Evolutionary conservation across 345 rosid species (phyloP).

Genomic region (Cardamine chenopodiifolia): DNA sequence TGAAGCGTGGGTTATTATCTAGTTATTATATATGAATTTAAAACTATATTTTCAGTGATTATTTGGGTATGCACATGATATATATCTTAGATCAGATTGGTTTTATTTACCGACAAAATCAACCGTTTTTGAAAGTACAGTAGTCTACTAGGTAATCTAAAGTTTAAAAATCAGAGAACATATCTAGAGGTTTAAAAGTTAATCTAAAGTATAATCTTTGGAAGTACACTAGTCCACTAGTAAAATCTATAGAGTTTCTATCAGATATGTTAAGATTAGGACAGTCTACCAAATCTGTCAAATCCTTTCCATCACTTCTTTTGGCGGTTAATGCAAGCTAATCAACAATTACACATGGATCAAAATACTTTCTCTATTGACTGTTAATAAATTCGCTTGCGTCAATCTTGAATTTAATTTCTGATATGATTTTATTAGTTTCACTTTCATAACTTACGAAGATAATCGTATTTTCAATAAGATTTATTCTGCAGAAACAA

Average conservation of each 20-base stretch:
- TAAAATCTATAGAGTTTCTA: not conserved
- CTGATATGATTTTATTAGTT: not conserved
- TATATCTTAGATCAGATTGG: constrained; percentile 24
- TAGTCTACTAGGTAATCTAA: constrained; percentile 13
- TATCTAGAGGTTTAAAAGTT: not conserved
- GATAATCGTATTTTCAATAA: not conserved
- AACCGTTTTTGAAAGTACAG: not conserved
- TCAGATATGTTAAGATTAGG: too few relatives aligned
- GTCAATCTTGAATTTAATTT: not conserved
- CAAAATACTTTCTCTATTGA: not conserved
- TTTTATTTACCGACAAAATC: not conserved
- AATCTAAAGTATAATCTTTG: not conserved
- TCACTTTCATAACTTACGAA: not conserved
- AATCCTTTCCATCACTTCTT: too few relatives aligned
- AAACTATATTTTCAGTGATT: constrained; percentile 8
- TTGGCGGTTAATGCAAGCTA: not conserved
- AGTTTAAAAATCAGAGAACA: not conserved
- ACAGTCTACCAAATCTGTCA: too few relatives aligned
- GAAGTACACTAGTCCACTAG: not conserved
- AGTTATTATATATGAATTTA: constrained; percentile 1
- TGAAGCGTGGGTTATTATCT: too few relatives aligned
- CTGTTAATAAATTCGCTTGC: not conserved
- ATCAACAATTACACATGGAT: not conserved
- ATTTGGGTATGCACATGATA: constrained; percentile 32
- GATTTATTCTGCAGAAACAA: not conserved